phyloP scores from a whole-genome alignment of 2,329 filamentous ascomycete species.

The Claviceps arundinis region DNA sequence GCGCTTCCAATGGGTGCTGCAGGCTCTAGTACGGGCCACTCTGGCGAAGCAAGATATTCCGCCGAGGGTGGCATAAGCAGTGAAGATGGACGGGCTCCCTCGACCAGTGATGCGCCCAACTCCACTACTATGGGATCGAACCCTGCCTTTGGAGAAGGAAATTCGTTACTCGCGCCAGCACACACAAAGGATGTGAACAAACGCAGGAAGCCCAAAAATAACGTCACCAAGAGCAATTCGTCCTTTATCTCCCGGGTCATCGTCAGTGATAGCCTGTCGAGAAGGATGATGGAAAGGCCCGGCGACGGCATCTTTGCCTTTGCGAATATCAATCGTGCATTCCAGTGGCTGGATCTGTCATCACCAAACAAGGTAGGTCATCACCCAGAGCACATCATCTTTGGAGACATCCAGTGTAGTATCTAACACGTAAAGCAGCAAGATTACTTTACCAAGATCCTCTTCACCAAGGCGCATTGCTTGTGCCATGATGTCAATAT shows the following conservation, averaged over 20 bases:
- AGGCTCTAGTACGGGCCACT: conserved; percentile 44
- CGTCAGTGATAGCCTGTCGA: conserved; percentile 67
- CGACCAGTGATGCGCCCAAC: conserved; percentile 35
- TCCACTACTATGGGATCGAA: conserved; percentile 30
- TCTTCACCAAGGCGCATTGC: conserved; percentile 94
- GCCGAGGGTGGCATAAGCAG: conserved; percentile 46
- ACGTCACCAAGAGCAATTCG: conserved; percentile 96
- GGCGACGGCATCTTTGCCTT: conserved; percentile 77
- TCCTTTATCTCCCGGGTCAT: conserved; percentile 97
- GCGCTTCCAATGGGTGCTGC: conserved; percentile 31
- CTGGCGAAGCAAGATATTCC: conserved; percentile 46
- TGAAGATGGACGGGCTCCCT: conserved; percentile 40
- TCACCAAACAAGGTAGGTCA: conserved; percentile 51
- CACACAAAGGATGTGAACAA: conserved; percentile 63
- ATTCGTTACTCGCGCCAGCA: conserved; percentile 52
- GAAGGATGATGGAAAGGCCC: conserved; percentile 66
- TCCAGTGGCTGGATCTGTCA: conserved; percentile 89
- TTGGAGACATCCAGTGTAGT: not conserved
- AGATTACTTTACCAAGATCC: conserved; percentile 86
- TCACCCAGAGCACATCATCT: not conserved
- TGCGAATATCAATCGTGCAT: conserved; percentile 87
- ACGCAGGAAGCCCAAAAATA: conserved; percentile 89
- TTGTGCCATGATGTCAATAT: conserved; percentile 87
- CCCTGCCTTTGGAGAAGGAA: conserved; percentile 77
- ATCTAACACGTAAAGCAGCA: conserved; percentile 36